phyloP scores from a whole-genome alignment of 306 rosid genomes.

The Fragaria iinumae region DNA sequence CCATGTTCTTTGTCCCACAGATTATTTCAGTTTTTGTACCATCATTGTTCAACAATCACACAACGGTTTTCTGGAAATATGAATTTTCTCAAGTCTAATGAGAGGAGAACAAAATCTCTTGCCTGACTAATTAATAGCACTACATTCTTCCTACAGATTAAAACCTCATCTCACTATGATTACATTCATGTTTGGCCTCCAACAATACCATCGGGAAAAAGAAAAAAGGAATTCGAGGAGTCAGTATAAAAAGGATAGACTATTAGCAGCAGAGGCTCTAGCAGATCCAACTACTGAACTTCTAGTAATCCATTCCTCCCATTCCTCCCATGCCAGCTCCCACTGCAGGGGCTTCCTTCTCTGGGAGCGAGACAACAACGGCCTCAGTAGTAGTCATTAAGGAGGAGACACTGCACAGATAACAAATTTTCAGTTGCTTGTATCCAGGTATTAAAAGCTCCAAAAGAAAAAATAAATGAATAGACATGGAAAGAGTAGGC shows the following conservation, averaged over 20 bases:
- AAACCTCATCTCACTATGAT: conserved; percentile 15
- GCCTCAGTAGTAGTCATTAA: conserved; percentile 54
- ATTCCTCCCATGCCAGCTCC: conserved; percentile 45
- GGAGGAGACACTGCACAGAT: conserved; percentile 43
- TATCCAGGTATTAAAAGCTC: not conserved
- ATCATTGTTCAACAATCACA: not conserved
- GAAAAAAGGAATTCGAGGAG: not conserved
- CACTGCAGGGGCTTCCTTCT: conserved; percentile 32
- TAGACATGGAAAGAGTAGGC: not conserved
- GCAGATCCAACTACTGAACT: not conserved
- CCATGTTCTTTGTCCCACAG: not conserved
- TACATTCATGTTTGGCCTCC: conserved; percentile 23
- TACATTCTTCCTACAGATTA: not conserved
- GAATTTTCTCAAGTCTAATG: not conserved
- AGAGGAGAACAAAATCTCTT: conserved; percentile 5
- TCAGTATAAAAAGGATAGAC: not conserved
- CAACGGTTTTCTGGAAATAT: not conserved
- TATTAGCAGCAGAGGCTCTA: not conserved
- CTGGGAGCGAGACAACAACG: conserved; percentile 44
- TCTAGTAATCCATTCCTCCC: conserved; percentile 45
- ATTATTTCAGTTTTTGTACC: not conserved
- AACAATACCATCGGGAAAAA: not conserved
- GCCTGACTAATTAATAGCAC: not conserved
- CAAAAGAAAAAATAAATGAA: not conserved
- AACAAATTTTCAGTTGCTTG: not conserved